Percentiles rank a stretch among this genome's conserved stretches.
phyloP scores from a whole-genome alignment of 164 flowering plant species.

The Malania oleifera region DNA sequence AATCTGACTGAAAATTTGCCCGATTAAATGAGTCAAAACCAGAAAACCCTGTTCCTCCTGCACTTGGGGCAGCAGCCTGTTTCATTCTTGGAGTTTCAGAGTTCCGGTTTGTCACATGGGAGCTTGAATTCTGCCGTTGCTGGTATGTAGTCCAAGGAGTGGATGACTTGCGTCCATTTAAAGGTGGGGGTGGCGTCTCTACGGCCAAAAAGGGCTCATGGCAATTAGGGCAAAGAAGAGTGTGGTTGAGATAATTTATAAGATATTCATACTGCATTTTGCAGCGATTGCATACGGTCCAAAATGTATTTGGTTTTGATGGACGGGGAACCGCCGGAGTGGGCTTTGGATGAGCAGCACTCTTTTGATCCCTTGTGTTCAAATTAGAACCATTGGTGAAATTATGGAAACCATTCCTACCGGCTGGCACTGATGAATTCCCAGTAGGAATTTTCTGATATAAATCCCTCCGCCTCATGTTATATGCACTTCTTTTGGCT shows the following conservation, averaged over 20 bases:
- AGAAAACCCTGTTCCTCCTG: slow-evolving; percentile 1
- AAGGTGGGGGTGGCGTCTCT: slow-evolving; percentile 21
- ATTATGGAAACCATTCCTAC: neutral
- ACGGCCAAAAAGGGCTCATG: slow-evolving; percentile 24
- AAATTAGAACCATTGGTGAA: neutral
- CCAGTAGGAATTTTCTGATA: neutral
- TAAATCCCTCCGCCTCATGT: neutral
- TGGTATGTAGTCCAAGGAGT: slow-evolving; percentile 10
- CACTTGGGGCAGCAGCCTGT: slow-evolving; percentile 9
- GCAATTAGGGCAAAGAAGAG: slow-evolving; percentile 28
- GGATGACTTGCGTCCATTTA: neutral
- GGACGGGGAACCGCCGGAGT: slow-evolving; percentile 12
- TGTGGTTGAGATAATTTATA: slow-evolving; percentile 20
- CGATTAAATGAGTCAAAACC: slow-evolving; percentile 9
- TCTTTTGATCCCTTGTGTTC: neutral
- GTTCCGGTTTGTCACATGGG: neutral
- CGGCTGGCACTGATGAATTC: neutral
- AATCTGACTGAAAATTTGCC: no score
- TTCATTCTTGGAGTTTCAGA: neutral
- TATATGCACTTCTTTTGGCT: neutral
- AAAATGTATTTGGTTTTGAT: slow-evolving; percentile 22
- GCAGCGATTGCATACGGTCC: slow-evolving; percentile 36
- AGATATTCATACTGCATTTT: slow-evolving; percentile 33
- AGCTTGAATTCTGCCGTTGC: slow-evolving; percentile 6
- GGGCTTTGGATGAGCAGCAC: slow-evolving; percentile 7